Evolutionary conservation across 1,139 yeast species (phyloP), one percentile per base, ranked within the genome.

Genomic region (Lodderomyces metapsilosis): DNA sequence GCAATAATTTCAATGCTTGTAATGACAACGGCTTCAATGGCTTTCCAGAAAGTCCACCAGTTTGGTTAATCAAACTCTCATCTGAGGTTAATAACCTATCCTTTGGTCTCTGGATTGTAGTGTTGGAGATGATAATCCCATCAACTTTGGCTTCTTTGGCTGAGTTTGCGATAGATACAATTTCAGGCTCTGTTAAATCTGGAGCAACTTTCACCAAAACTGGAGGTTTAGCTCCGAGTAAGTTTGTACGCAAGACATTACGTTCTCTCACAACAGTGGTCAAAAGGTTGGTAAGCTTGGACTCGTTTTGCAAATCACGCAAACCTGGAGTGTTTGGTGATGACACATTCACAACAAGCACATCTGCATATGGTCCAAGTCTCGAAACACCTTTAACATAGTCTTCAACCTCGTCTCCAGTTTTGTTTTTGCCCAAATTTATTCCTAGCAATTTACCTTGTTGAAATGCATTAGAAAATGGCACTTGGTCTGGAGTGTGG

Each of bases 321-420:
- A 91, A 74, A 2, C 98, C 98, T 2, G 98, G 97, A 1, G 98
- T 92, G 59, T 91, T 91, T 46, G 98, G 98, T 38, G 95, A 86
- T 0, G 96, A 88, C n/a, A 91, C 96, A 56, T 91, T 91, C 49
- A 91, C 77, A 31, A 91, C 92, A 45, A 91, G 68, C 5, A 88
- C 91, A 64, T 92, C 98, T 4, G 98, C 96, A 54, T 76, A 82
- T 11, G 83, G 80, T 8, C 95, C 95, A 52, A 91, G 78, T 42
- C 84, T 71, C 46, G 79, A 78, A 31, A 92, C 95, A 45, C 98
- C 98, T 49, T 77, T 74, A 40, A 86, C 78, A 57, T 88, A 91
- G 61, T 92, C 98, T 46, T 80, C 71, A 41, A 88, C 78, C 59
- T 89, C 97, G 56, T 91, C 96, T 41, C 96, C 96, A 32, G 74